Base-by-base conservation (phyloP, 805 yeast genomes). In the Candida adriatica region DNA sequence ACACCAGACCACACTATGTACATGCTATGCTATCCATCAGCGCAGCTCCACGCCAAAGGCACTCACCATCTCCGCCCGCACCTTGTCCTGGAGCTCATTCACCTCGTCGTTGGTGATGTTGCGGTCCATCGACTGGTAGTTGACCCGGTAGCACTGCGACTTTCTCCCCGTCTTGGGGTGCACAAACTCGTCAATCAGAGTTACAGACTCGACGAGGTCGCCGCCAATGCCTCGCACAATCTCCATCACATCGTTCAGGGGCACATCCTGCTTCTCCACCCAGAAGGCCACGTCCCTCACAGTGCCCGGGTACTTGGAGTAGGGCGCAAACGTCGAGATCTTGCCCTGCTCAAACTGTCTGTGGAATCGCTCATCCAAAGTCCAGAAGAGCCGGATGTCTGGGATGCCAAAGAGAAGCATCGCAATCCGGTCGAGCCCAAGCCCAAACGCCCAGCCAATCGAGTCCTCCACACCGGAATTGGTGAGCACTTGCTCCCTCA, bases 391-490 rank as follows among this genome's bases (percentile, higher is more conserved):
- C 41, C 98, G 68, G 41, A 92, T 92, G 54, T 92, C 98, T 2
- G 97, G 97, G 27, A 92, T 80, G 15, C 94, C 96, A 60, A 88
- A 92, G 31, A 92, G 64, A 13, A 92, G 62, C 98, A 92, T 92
- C 22, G 98, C 97, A 37, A 90, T 75, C 50, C 98, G 70, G 56
- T 92, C 98, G 30, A 92, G 66, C 0, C 98, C 98, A 31, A 92
- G 68, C 13, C 98, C 98, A 61, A 92, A 92, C 2, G 98, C 98
- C 97, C 98, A 92, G 3, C 96, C 94, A 27, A 90, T 66, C 16
- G 76, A 71, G 38, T 75, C 68, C 16, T 68, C 59, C 31, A 79
- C 64, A 0, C 85, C 94, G 1, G 96, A 72, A 43, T 79, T 81
- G 15, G 72, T 62, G 23, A 86, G 64, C 1, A 90, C 94, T 30